Base-by-base conservation (phyloP, 441 rosid genomes). In the Erysimum pusillum region DNA sequence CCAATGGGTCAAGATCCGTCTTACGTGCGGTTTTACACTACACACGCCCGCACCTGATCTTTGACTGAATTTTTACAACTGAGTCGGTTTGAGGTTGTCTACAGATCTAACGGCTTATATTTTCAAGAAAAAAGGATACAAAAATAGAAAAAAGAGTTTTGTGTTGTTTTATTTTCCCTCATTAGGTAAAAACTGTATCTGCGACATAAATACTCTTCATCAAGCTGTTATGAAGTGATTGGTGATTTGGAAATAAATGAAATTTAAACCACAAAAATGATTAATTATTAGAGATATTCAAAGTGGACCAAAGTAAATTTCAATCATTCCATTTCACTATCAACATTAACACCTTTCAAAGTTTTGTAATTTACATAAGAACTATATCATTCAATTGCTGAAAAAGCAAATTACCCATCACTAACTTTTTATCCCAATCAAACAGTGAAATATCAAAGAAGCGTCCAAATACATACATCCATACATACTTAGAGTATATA, bases 201-300 rank as follows among this genome's bases (percentile, higher is more conserved):
- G 9, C 3, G 48, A 76, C 75, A 76, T 76, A 62, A 20, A 69
- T 69, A 75, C 79, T 67, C 68, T 38, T 74, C 11, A 28, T 61
- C 77, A 86, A 82, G 76, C 82, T 57, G 9, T 64, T 38, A 71
- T 71, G 77, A 80, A 79, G 48, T 78, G 73, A 83, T 73, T 65
- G 81, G 42, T 48, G 65, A 62, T 38, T n/a, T 63, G 31, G 60
- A 5, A 62, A 62, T 54, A 77, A 65, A 22, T 17, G 62, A 62
- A 61, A 63, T 42, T 57, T 41, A 56, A 78, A 51, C 68, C 84
- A 75, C 78, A 70, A 4, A 53, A 28, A 44, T 31, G 49, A 63
- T 68, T 66, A 45, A n/a, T n/a, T n/a, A n/a, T n/a, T n/a, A n/a
- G 74, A 49, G 63, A 60, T 76, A 10, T 54, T 17, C 7, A 56